Evolutionary conservation across 768 basidiomycete species (phyloP).

Genomic region (Boletus bicolor): DNA sequence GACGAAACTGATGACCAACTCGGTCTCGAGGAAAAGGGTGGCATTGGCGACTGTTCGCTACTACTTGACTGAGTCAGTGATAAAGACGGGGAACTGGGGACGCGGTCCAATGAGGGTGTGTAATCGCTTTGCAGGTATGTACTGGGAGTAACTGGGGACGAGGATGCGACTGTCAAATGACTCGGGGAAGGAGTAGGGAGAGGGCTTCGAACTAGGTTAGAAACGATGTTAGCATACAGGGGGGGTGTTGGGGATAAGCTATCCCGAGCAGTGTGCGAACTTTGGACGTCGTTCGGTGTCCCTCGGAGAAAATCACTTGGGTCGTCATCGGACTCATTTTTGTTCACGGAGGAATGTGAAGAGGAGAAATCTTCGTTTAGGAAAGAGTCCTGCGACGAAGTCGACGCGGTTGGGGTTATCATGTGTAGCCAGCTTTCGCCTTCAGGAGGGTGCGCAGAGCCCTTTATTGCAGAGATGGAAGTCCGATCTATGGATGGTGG

Average conservation of each 20-base stretch:
- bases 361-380: constrained; percentile 28
- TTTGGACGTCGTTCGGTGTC: constrained; percentile 6
- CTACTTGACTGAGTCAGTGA: constrained; percentile 15
- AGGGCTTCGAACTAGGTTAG: constrained; percentile 18
- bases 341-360: constrained; percentile 19
- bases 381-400: constrained; percentile 15
- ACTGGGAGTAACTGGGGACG: constrained; percentile 1
- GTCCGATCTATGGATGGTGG: constrained; percentile 13
- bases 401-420: constrained; percentile 27
- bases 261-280: background rate
- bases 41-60: constrained; percentile 14
- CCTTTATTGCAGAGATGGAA: constrained; percentile 16
- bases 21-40: constrained; percentile 15
- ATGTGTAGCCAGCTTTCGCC: constrained; percentile 33
- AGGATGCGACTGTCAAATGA: constrained; percentile 6
- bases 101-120: constrained; percentile 9
- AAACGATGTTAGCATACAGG: constrained; percentile 26
- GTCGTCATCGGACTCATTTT: constrained; percentile 12
- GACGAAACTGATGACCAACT: constrained; percentile 28
- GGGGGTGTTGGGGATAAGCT: constrained; percentile 15
- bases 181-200: constrained; percentile 7
- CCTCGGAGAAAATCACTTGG: constrained; percentile 1
- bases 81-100: constrained; percentile 10
- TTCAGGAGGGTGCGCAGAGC: constrained; percentile 17
- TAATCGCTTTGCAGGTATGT: constrained; percentile 15